Percentiles rank a stretch among this genome's conserved stretches.
phyloP scores from a whole-genome alignment of 148 eudicot species.

The Fagopyrum homotropicum region DNA sequence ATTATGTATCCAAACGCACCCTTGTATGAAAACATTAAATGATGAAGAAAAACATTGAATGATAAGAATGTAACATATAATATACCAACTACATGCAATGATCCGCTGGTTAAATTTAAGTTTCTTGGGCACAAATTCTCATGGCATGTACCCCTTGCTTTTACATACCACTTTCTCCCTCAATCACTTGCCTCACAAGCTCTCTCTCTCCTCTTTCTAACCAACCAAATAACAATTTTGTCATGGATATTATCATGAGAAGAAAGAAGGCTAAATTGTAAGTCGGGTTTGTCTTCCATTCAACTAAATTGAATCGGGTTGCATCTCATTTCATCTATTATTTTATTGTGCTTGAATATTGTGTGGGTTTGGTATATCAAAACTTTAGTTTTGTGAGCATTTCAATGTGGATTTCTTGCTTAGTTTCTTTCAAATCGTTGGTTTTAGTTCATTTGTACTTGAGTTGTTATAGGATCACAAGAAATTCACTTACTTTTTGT shows the following conservation, averaged over 20 bases:
- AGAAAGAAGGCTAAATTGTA: conserved; percentile 38
- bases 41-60: no score
- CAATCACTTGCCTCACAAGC: no score
- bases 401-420: neutral
- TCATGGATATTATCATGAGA: conserved; percentile 20
- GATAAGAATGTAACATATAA: no score
- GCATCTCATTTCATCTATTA: neutral
- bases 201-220: no score
- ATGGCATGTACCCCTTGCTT: no score
- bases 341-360: neutral
- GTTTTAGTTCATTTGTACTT: neutral
- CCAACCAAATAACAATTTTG: no score
- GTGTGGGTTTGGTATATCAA: neutral
- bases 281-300: conserved; percentile 10
- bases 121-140: no score
- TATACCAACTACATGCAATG: no score
- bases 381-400: neutral
- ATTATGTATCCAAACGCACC: no score
- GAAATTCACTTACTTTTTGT: neutral
- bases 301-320: conserved; percentile 9
- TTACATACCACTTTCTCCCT: no score
- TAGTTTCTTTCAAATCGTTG: neutral
- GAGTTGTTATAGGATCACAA: neutral
- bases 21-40: no score
- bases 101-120: no score